Conservation (phyloP, 768 basidiomycete species). For the Asterophora lycoperdoides region DNA sequence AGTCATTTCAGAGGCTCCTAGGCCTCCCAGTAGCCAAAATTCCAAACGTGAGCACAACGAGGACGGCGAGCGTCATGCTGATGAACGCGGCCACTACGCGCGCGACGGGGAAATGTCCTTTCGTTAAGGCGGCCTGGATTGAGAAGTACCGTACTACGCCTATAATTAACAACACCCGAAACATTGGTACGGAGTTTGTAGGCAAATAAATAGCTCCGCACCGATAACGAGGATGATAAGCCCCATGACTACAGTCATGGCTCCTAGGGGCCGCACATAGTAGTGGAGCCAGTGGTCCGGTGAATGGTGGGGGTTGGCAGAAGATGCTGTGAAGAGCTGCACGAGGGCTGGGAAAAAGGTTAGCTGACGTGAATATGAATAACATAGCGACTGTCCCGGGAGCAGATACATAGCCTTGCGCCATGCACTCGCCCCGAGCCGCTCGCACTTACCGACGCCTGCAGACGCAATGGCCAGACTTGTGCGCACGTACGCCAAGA, state of each 20-base stretch:
- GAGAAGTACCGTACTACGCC: slow-evolving; percentile 20
- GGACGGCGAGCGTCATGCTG: slow-evolving; percentile 11
- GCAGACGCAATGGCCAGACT: slow-evolving; percentile 48
- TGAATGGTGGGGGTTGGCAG: slow-evolving; percentile 9
- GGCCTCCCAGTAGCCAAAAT: slow-evolving; percentile 17
- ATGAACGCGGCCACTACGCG: slow-evolving; percentile 15
- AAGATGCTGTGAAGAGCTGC: slow-evolving; percentile 20
- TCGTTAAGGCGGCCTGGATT: slow-evolving; percentile 20
- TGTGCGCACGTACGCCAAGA: slow-evolving; percentile 51
- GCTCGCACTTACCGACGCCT: slow-evolving; percentile 34
- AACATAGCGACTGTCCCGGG: too few species aligned
- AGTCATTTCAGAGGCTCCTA: slow-evolving; percentile 6
- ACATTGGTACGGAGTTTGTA: not conserved
- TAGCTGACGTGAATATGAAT: too few species aligned
- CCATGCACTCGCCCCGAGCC: too few species aligned
- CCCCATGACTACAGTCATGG: slow-evolving; percentile 18
- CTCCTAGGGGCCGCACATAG: slow-evolving; percentile 22
- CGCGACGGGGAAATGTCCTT: slow-evolving; percentile 21
- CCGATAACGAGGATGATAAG: slow-evolving; percentile 19
- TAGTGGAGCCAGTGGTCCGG: slow-evolving; percentile 17
- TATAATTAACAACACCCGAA: not conserved
- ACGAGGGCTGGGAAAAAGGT: slow-evolving; percentile 14
- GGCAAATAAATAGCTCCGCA: not conserved
- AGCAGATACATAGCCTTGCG: too few species aligned
- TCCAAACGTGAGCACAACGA: slow-evolving; percentile 18